phyloP scores from a whole-genome alignment of 2,329 filamentous ascomycete species.

The Phialophora verrucosa region DNA sequence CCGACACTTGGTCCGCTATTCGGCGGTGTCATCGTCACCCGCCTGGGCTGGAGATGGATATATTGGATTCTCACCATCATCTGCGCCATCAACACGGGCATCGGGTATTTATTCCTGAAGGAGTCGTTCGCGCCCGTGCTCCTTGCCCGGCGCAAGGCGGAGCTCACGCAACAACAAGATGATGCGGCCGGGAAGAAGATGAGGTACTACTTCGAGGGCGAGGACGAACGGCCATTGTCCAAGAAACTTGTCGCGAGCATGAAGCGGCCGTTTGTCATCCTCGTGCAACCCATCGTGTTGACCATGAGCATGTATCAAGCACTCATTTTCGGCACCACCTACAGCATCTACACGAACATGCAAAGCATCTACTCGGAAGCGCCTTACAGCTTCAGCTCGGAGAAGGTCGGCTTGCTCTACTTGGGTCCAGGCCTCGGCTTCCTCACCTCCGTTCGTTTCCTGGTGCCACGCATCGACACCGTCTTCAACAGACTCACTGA shows the following conservation, averaged over 20 bases:
- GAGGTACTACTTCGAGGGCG: conserved; percentile 33
- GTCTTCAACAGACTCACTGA: conserved; percentile 45
- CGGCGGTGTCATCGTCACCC: conserved; percentile 56
- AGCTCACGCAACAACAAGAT: conserved; percentile 50
- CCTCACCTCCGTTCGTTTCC: conserved; percentile 56
- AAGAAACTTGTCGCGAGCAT: conserved; percentile 47
- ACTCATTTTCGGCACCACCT: conserved; percentile 64
- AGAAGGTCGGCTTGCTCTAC: conserved; percentile 64
- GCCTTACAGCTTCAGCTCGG: conserved; percentile 59
- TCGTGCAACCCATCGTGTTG: conserved; percentile 64
- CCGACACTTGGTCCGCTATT: conserved; percentile 37
- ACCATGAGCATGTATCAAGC: conserved; percentile 58
- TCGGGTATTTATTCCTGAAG: conserved; percentile 62
- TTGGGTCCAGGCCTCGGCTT: conserved; percentile 65
- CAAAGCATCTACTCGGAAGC: conserved; percentile 54
- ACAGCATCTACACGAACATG: conserved; percentile 66
- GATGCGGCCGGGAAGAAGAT: conserved; percentile 36
- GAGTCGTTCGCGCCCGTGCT: conserved; percentile 69
- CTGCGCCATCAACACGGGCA: conserved; percentile 59
- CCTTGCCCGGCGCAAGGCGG: conserved; percentile 59
- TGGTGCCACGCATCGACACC: conserved; percentile 52
- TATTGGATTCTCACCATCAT: conserved; percentile 51
- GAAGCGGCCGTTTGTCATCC: conserved; percentile 60
- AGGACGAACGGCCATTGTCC: conserved; percentile 33
- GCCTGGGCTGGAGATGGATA: conserved; percentile 56